A percentile compares a stretch with the other conserved stretches of the same genome.
Evolutionary conservation across 2,329 filamentous ascomycete species (phyloP).

Genomic region (Raffaelea arxii): DNA sequence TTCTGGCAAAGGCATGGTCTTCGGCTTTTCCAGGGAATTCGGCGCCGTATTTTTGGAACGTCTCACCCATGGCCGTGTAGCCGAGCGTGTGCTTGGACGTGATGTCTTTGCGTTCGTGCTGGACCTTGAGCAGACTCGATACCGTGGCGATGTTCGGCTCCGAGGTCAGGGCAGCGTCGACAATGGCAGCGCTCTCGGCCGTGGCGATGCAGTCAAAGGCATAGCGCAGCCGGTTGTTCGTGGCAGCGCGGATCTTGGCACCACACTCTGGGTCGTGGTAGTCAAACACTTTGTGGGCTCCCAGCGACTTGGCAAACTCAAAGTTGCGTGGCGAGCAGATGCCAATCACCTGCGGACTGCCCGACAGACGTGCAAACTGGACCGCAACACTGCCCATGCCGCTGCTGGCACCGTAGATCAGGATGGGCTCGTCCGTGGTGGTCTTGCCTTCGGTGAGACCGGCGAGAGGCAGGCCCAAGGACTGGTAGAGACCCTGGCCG

Average conservation of each 20-base stretch:
- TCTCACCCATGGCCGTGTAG: neutral
- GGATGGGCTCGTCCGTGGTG: conserved; percentile 13
- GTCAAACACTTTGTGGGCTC: conserved; percentile 36
- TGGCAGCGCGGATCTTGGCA: conserved; percentile 25
- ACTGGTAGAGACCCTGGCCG: conserved; percentile 36
- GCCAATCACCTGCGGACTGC: conserved; percentile 25
- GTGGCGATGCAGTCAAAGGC: conserved; percentile 33
- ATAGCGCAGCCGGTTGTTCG: conserved; percentile 23
- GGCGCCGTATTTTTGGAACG: neutral
- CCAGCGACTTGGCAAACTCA: conserved; percentile 26
- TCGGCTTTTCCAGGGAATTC: neutral
- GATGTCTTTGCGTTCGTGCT: neutral
- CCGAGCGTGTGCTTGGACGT: neutral
- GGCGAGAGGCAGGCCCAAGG: conserved; percentile 35
- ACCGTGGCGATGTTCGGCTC: neutral
- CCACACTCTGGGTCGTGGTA: conserved; percentile 26
- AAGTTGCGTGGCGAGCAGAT: conserved; percentile 34
- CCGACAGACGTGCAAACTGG: conserved; percentile 23
- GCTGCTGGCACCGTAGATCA: conserved; percentile 35
- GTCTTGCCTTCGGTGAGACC: conserved; percentile 22
- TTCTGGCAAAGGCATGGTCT: neutral
- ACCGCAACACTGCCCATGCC: conserved; percentile 31
- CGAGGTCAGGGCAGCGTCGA: conserved; percentile 14
- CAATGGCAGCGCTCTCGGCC: conserved; percentile 21
- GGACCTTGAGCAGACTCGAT: neutral